A percentile compares a stretch with the other conserved stretches of the same genome.
Conservation (phyloP, 805 yeast species). For the Wickerhamomyces hampshirensis region DNA sequence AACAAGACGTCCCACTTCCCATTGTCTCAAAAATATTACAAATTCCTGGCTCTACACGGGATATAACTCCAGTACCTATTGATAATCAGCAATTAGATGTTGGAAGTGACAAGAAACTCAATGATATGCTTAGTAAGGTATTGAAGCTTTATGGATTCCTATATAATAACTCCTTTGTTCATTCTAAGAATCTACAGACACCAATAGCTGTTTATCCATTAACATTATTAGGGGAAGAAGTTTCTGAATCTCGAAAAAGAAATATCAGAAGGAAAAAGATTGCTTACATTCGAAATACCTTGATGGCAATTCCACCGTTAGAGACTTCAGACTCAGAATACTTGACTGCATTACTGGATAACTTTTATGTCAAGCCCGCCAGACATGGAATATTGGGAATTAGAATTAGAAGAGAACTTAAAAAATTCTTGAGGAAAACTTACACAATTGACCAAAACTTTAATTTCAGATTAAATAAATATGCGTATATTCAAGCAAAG, state of each 20-base stretch:
- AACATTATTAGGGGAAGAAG: constrained; percentile 17
- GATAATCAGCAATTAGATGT: neutral
- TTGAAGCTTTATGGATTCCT: constrained; percentile 18
- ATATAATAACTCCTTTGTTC: constrained; percentile 5
- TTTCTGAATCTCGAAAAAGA: constrained; percentile 15
- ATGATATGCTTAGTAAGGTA: constrained; percentile 18
- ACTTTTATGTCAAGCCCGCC: constrained; percentile 1
- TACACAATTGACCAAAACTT: constrained; percentile 17
- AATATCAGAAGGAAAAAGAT: constrained; percentile 21
- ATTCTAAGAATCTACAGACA: constrained; percentile 15
- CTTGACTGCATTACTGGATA: constrained; percentile 14
- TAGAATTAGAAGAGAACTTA: constrained; percentile 17
- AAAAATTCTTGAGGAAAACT: constrained; percentile 19
- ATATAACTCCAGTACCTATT: constrained; percentile 2
- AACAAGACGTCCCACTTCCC: constrained; percentile 12
- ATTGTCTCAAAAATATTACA: neutral
- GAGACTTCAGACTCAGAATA: constrained; percentile 12
- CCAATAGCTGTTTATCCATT: constrained; percentile 18
- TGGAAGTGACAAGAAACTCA: constrained; percentile 6
- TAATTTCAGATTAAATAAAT: constrained; percentile 12
- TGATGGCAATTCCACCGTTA: constrained; percentile 19
- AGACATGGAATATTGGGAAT: neutral
- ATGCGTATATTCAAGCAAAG: constrained; percentile 15
- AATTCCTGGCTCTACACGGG: neutral
- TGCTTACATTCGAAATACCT: constrained; percentile 13